These are phyloP conservation scores for Biscogniauxia sp. DNA, from an alignment of 2,329 filamentous ascomycete species.

Conservation along the genomic window DNA sequence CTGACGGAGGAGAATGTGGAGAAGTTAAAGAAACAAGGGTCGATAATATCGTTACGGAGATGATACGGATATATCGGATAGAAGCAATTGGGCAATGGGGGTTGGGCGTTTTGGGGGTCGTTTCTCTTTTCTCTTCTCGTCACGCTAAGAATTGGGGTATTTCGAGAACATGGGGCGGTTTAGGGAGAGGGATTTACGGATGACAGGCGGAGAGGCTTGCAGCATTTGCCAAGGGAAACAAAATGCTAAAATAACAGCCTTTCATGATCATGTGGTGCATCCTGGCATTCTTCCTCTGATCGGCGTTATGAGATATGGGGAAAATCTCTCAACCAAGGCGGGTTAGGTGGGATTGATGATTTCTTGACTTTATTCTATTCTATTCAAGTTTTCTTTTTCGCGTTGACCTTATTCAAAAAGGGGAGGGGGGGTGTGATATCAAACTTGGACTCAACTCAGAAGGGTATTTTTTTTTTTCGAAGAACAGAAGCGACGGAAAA, in stretches of 20 bases:
- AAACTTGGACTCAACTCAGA: no score
- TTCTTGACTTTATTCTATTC: not conserved
- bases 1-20: conserved; percentile 55
- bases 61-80: conserved; percentile 2
- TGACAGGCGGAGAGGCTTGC: not conserved
- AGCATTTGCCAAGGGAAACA: not conserved
- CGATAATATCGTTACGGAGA: not conserved
- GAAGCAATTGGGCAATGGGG: not conserved
- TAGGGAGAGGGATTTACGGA: not conserved
- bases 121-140: not conserved
- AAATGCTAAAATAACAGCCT: not conserved
- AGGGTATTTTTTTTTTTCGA: not conserved
- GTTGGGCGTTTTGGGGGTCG: not conserved
- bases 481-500: not conserved
- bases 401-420: no score
- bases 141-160: not conserved
- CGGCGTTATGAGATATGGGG: not conserved
- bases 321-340: not conserved
- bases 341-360: not conserved
- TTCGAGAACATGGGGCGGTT: not conserved
- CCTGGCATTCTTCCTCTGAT: not conserved
- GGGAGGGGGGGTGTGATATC: no score
- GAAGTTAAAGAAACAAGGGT: conserved; percentile 39
- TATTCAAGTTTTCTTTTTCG: not conserved
- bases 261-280: not conserved